Evolutionary conservation across 306 rosid species (phyloP).

Genomic region (Ochetophila trinervis): DNA sequence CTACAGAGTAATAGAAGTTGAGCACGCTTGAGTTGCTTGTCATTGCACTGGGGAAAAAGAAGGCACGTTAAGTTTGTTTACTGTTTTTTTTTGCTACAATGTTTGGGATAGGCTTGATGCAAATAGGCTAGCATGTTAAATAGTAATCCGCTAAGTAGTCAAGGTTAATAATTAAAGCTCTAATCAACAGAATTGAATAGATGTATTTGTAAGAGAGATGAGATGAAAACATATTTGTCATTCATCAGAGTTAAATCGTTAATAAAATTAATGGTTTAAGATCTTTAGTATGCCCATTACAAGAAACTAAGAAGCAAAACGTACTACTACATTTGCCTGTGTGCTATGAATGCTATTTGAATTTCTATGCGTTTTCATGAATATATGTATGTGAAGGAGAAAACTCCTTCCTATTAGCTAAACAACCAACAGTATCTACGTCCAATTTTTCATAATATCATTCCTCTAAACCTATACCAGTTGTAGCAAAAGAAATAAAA

Average conservation of each 20-base stretch:
- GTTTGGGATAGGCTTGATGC: too few relatives aligned
- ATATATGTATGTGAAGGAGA: not conserved
- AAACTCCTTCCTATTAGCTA: conserved; percentile 1
- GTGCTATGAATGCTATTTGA: not conserved
- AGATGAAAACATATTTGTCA: not conserved
- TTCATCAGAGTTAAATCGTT: not conserved
- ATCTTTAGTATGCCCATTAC: not conserved
- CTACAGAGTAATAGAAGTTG: not conserved
- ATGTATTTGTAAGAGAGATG: not conserved
- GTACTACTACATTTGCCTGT: too few relatives aligned
- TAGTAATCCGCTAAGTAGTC: too few relatives aligned
- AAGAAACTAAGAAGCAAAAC: not conserved
- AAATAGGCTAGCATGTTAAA: too few relatives aligned
- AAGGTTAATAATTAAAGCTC: too few relatives aligned
- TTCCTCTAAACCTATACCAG: not conserved
- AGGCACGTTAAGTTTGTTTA: not conserved
- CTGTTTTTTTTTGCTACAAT: not conserved
- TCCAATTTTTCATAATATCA: not conserved
- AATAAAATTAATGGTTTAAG: not conserved
- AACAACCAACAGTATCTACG: not conserved
- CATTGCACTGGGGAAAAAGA: not conserved
- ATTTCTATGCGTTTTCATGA: not conserved
- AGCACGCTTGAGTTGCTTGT: not conserved
- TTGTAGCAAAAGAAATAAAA: conserved; percentile 1
- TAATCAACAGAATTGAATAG: too few relatives aligned